Base-by-base conservation (phyloP, 2,329 filamentous ascomycete species). In the Rhinocladiella similis region DNA sequence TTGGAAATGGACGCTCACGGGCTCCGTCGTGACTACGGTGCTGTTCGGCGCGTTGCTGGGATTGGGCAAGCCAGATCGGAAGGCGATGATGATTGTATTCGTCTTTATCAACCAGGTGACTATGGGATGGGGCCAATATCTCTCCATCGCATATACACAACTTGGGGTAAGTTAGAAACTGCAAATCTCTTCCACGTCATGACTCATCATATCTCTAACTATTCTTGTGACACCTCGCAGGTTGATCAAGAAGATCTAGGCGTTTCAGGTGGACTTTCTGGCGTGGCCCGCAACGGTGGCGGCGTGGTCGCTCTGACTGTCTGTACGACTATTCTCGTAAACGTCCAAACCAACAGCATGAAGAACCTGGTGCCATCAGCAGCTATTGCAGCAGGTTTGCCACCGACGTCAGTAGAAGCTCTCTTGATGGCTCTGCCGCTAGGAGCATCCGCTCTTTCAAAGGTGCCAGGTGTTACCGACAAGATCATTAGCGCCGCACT, bases 91-190 rank as follows among this genome's bases (percentile, higher is more conserved):
- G 65, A 75, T 79, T 46, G 77, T 76, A 0, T 78, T 80, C 52
- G 69, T 77, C 12, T 79, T 80, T 71, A 71, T 5, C 68, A 75
- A 62, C 67, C 70, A 9, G 76, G 72, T 5, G 36, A 5, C 18
- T 13, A 80, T 77, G 59, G 77, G 77, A 6, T 80, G 75, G 73
- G 77, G 73, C 1, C 70, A 77, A 53, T 78, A 79, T 53, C 65
- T 79, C 19, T 75, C 72, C n/a, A 79, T 81, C 60, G 75, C 77
- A 1, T 75, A 77, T 54, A 77, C 74, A 3, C 78, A 80, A 62
- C 73, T 80, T n/a, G n/a, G 54, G 77, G 77, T 18, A n/a, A n/a
- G n/a, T n/a, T n/a, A n/a, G n/a, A n/a, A n/a, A n/a, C n/a, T n/a
- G n/a, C n/a, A n/a, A n/a, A n/a, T n/a, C n/a, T n/a, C n/a, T n/a